Evolutionary conservation across 768 basidiomycete genomes (phyloP).

Genomic region (Stropharia rugosoannulata): DNA sequence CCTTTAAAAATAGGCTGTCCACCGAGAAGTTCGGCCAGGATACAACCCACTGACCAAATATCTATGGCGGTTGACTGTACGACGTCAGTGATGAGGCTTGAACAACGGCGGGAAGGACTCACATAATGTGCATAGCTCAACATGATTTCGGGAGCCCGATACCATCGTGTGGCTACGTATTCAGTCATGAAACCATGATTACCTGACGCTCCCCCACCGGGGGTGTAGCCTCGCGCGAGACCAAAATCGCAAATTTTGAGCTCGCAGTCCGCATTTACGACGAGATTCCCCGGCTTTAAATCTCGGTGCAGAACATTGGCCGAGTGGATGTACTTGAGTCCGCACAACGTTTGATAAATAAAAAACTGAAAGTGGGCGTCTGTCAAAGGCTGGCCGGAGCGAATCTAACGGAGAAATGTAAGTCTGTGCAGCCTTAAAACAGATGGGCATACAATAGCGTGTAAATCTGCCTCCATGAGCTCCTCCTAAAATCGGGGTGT

Average conservation of each 20-base stretch:
- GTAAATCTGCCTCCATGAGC: slow-evolving; percentile 99
- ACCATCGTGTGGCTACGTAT: slow-evolving; percentile 98
- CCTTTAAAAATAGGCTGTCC: slow-evolving; percentile 98
- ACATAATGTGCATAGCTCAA: slow-evolving; percentile 96
- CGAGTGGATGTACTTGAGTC: slow-evolving; percentile 96
- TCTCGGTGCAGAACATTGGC: slow-evolving; percentile 96
- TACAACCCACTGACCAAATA: slow-evolving; percentile 96
- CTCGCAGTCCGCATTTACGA: slow-evolving; percentile 98
- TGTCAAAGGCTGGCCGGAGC: slow-evolving; percentile 84
- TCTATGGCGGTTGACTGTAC: slow-evolving; percentile 84
- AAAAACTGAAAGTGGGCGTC: slow-evolving; percentile 95
- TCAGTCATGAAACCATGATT: slow-evolving; percentile 99
- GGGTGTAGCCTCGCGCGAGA: slow-evolving; percentile 90
- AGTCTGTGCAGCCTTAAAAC: background rate
- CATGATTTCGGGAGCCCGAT: slow-evolving; percentile 99
- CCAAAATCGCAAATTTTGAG: slow-evolving; percentile 99
- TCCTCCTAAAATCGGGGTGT: slow-evolving; percentile 67
- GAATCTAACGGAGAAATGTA: slow-evolving; percentile 48
- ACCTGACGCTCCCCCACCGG: slow-evolving; percentile 74
- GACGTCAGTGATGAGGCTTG: slow-evolving; percentile 13
- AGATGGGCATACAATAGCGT: slow-evolving; percentile 77
- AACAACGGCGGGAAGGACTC: slow-evolving; percentile 27
- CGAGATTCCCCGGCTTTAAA: slow-evolving; percentile 90
- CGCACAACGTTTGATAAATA: slow-evolving; percentile 97
- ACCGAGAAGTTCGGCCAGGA: slow-evolving; percentile 87